Evolutionary conservation across 306 rosid species (phyloP).

Genomic region (Hippophae gyantsensis): DNA sequence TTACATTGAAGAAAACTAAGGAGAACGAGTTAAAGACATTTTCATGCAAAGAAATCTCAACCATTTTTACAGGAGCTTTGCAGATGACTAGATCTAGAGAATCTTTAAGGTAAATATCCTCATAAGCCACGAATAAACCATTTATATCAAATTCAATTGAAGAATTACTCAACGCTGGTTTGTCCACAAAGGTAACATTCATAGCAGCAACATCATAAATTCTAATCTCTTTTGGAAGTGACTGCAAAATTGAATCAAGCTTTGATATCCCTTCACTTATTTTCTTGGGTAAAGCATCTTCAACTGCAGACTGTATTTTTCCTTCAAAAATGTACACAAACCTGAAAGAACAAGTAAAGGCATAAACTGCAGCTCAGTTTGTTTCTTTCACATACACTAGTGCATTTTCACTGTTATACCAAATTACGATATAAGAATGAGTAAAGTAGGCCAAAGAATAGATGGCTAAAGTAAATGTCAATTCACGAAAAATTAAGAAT

Average conservation of each 20-base stretch:
- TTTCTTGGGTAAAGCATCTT: constrained; percentile 52
- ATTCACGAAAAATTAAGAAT: no score
- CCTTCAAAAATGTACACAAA: constrained; percentile 49
- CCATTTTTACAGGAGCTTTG: constrained; percentile 53
- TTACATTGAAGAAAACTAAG: constrained; percentile 46
- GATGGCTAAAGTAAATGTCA: no score
- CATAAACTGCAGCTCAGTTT: not conserved
- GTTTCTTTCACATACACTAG: not conserved
- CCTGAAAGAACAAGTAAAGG: constrained; percentile 33
- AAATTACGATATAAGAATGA: no score
- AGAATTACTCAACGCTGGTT: constrained; percentile 49
- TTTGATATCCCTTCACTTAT: constrained; percentile 48
- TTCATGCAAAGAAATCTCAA: constrained; percentile 66
- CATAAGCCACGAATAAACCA: constrained; percentile 43
- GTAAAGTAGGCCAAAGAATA: no score
- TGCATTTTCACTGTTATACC: no score
- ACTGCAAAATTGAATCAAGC: constrained; percentile 43
- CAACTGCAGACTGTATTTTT: constrained; percentile 54
- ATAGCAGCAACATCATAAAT: constrained; percentile 40
- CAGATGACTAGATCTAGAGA: constrained; percentile 26
- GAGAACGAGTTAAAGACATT: constrained; percentile 58
- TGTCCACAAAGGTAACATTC: constrained; percentile 55
- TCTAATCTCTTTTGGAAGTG: constrained; percentile 52
- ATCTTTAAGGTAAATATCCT: constrained; percentile 16
- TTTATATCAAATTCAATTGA: constrained; percentile 51